These are phyloP conservation scores for Cicer pinnatifidum DNA, from an alignment of 306 rosid genomes.

Conservation along the genomic window DNA sequence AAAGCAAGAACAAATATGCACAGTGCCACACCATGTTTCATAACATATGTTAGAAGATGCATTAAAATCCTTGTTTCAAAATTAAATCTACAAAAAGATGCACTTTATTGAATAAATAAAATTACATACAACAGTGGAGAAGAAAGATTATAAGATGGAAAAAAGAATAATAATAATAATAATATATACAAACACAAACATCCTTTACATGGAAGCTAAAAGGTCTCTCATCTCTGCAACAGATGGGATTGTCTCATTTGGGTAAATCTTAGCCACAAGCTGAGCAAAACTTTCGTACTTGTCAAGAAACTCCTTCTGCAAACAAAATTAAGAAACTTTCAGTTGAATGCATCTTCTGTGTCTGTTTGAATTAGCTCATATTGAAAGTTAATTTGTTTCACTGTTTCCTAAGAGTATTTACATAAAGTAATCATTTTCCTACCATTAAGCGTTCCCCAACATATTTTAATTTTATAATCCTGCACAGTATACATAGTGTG, in stretches of 20 bases:
- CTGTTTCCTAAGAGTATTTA: neutral
- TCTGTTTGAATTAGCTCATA: neutral
- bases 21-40: conserved; percentile 52
- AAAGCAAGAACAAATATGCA: conserved; percentile 43
- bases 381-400: neutral
- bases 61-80: conserved; percentile 12
- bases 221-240: conserved; percentile 81
- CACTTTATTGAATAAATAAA: conserved; percentile 50
- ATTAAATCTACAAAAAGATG: conserved; percentile 36
- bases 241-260: conserved; percentile 66
- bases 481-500: neutral
- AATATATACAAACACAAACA: conserved; percentile 32
- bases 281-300: conserved; percentile 93
- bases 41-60: conserved; percentile 22
- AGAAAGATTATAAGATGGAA: conserved; percentile 40
- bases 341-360: conserved; percentile 1
- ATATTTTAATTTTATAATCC: neutral
- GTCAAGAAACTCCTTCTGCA: conserved; percentile 95
- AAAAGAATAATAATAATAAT: neutral
- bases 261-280: conserved; percentile 86
- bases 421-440: neutral
- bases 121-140: conserved; percentile 39
- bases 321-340: conserved; percentile 43
- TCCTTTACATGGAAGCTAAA: conserved; percentile 75
- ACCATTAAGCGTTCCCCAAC: neutral